phyloP scores from a whole-genome alignment of 345 rosid genomes.

The Brassica cretica region DNA sequence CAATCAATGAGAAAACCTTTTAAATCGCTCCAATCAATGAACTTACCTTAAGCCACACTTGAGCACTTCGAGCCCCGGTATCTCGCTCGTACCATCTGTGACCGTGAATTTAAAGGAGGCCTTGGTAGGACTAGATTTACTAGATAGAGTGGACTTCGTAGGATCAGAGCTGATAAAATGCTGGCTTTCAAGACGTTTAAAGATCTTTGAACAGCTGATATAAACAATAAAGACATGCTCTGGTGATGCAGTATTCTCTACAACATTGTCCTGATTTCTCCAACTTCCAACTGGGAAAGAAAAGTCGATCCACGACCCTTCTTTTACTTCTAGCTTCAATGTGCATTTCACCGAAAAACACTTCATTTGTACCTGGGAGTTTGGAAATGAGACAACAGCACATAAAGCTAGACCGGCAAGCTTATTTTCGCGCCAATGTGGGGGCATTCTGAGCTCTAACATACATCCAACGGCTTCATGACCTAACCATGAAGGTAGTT shows the following conservation, averaged over 20 bases:
- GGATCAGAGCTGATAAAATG: neutral
- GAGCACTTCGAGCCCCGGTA: neutral
- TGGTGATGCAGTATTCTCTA: neutral
- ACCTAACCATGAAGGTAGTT: constrained; percentile 27
- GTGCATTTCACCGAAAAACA: neutral
- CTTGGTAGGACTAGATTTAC: neutral
- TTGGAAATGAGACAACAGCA: constrained; percentile 14
- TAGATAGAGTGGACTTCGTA: neutral
- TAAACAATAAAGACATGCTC: neutral
- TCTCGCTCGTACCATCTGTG: neutral
- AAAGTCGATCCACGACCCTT: neutral
- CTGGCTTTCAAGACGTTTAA: neutral
- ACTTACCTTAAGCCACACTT: neutral
- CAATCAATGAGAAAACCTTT: neutral
- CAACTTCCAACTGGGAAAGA: neutral
- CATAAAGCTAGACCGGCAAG: constrained; percentile 25
- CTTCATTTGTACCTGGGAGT: neutral
- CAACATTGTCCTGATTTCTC: neutral
- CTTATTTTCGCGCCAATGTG: constrained; percentile 16
- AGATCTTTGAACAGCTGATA: neutral
- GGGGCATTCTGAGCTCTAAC: neutral
- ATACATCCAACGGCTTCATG: constrained; percentile 10
- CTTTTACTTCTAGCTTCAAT: neutral
- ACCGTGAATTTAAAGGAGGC: neutral
- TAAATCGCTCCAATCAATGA: neutral